A percentile compares a stretch with the other conserved stretches of the same genome.
Conservation (phyloP, 805 yeast genomes). For the Metschnikowia gruessii region DNA sequence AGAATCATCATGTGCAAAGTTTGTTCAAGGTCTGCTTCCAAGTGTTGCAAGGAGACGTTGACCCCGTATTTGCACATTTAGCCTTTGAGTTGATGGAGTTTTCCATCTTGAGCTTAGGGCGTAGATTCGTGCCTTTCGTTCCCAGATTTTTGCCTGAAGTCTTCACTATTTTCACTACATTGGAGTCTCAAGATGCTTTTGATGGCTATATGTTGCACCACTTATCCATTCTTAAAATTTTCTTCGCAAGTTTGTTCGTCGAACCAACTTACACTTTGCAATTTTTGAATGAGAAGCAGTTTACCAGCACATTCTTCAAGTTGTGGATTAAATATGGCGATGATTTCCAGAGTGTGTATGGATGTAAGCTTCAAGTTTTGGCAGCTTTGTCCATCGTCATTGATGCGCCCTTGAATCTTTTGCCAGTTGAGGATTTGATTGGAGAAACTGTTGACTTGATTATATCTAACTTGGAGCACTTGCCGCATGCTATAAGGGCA, state of each 20-base stretch:
- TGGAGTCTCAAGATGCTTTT: constrained; percentile 39
- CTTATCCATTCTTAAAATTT: constrained; percentile 41
- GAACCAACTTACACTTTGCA: constrained; percentile 38
- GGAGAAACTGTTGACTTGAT: constrained; percentile 41
- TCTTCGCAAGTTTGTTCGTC: constrained; percentile 40
- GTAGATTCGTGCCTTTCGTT: constrained; percentile 32
- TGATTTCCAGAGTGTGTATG: constrained; percentile 52
- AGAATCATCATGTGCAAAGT: constrained; percentile 37
- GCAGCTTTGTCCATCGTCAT: constrained; percentile 41
- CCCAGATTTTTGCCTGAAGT: constrained; percentile 34
- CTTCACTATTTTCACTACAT: constrained; percentile 32
- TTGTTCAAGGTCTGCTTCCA: constrained; percentile 37
- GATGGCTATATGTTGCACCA: constrained; percentile 45
- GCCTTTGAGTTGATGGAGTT: constrained; percentile 41
- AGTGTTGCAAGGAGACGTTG: constrained; percentile 35
- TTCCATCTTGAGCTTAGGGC: constrained; percentile 31
- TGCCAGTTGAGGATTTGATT: constrained; percentile 33
- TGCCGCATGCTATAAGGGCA: constrained; percentile 50
- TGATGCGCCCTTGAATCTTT: constrained; percentile 28
- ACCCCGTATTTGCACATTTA: constrained; percentile 39
- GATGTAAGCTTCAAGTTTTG: constrained; percentile 51
- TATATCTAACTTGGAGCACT: constrained; percentile 39
- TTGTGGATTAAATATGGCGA: constrained; percentile 49
- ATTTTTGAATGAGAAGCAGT: constrained; percentile 36
- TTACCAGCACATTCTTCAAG: constrained; percentile 39